These are phyloP conservation scores for Trichoderma atroviride DNA, from an alignment of 2,329 filamentous ascomycete genomes.

Conservation along the genomic window DNA sequence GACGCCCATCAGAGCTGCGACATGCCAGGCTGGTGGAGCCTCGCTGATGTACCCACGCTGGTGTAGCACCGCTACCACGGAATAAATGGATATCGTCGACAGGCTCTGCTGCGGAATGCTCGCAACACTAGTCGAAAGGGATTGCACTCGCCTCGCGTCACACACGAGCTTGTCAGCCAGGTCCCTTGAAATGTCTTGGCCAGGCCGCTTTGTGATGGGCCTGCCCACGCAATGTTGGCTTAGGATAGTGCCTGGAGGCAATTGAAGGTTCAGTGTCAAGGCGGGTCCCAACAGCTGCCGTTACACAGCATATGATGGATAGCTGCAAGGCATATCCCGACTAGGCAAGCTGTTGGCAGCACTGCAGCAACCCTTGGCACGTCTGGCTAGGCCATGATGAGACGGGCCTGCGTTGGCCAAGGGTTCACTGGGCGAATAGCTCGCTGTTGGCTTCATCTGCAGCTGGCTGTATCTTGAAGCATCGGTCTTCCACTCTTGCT, in stretches of 20 bases:
- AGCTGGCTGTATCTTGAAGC: neutral
- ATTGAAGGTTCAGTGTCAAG: neutral
- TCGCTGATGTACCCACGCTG: neutral
- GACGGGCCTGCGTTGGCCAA: neutral
- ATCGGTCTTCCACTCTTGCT: neutral
- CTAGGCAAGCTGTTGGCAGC: neutral
- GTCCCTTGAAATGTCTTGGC: conserved; percentile 19
- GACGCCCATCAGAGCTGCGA: neutral
- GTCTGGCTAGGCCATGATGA: neutral
- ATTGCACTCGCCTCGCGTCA: conserved; percentile 21
- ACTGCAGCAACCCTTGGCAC: neutral
- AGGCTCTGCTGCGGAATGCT: conserved; percentile 7
- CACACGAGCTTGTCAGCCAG: conserved; percentile 13
- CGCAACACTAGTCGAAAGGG: conserved; percentile 17
- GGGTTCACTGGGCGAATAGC: neutral
- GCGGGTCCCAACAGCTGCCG: conserved; percentile 5
- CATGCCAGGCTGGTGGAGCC: neutral
- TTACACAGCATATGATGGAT: conserved; percentile 14
- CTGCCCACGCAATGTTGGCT: conserved; percentile 21
- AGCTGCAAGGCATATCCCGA: neutral
- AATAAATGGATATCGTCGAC: neutral
- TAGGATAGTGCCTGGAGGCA: neutral
- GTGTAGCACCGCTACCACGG: conserved; percentile 4
- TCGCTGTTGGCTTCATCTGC: neutral
- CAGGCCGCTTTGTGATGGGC: neutral